phyloP scores from a whole-genome alignment of 257 asterid species.

The Catharanthus roseus region DNA sequence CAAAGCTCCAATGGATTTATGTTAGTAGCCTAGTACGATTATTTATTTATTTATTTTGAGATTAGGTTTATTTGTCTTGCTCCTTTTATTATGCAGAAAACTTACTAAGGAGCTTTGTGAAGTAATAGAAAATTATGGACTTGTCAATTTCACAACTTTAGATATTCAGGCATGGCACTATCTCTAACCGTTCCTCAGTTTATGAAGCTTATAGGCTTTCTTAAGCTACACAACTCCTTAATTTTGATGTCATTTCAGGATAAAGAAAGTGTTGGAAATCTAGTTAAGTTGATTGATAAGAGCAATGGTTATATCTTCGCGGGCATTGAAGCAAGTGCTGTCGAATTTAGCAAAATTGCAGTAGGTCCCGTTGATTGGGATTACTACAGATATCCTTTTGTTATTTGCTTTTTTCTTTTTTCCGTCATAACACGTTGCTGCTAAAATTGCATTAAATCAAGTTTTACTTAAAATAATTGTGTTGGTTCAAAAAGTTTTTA shows the following conservation, averaged over 20 bases:
- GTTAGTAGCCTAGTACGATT: not conserved
- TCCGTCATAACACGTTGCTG: not conserved
- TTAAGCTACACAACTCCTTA: conserved; percentile 4
- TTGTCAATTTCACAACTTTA: conserved; percentile 77
- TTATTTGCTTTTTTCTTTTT: not conserved
- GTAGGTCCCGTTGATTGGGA: conserved; percentile 89
- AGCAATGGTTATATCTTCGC: conserved; percentile 88
- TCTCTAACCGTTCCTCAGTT: conserved; percentile 13
- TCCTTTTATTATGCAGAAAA: conserved; percentile 44
- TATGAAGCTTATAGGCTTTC: conserved; percentile 8
- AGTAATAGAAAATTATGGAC: conserved; percentile 73
- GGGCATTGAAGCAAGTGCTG: conserved; percentile 77
- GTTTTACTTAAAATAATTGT: not conserved
- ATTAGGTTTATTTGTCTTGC: not conserved
- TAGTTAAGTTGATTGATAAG: conserved; percentile 88
- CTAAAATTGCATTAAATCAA: not conserved
- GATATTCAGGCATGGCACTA: conserved; percentile 73
- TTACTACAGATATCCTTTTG: conserved; percentile 92
- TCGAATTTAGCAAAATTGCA: conserved; percentile 91
- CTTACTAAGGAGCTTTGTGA: conserved; percentile 94
- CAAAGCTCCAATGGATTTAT: not conserved
- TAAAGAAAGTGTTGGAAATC: conserved; percentile 88
- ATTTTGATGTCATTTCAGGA: conserved; percentile 47
- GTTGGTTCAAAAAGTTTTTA: not conserved
- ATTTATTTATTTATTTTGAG: not conserved